phyloP scores from a whole-genome alignment of 805 yeast genomes.

The Clavispora vitiphila region DNA sequence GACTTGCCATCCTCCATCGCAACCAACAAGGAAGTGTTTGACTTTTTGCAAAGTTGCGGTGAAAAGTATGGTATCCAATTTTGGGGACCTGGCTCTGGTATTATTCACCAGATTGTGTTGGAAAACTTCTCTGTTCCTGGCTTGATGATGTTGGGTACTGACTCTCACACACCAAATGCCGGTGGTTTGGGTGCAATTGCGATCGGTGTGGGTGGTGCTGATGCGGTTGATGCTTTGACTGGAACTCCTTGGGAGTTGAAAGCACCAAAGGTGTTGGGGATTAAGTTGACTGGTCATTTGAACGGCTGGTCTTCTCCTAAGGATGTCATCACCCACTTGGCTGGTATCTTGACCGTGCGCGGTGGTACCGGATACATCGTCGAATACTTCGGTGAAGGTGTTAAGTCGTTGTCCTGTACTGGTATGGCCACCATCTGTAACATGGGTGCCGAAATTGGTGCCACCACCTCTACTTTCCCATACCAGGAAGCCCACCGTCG shows the following conservation, averaged over 20 bases:
- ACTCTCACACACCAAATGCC: constrained; percentile 98
- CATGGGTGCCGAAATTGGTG: constrained; percentile 99
- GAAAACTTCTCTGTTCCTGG: constrained; percentile 98
- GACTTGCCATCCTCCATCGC: constrained; percentile 80
- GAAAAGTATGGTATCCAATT: constrained; percentile 94
- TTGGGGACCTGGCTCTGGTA: constrained; percentile 99
- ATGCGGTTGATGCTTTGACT: constrained; percentile 96
- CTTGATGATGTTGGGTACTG: constrained; percentile 94
- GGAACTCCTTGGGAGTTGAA: constrained; percentile 98
- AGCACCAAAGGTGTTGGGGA: constrained; percentile 94
- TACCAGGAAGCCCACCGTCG: constrained; percentile 75
- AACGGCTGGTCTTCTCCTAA: constrained; percentile 96
- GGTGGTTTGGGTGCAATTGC: constrained; percentile 99
- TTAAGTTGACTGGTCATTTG: constrained; percentile 82
- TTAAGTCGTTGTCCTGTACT: constrained; percentile 80
- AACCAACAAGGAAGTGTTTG: constrained; percentile 91
- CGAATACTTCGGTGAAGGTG: constrained; percentile 97
- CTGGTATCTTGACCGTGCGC: constrained; percentile 89
- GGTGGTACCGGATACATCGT: constrained; percentile 98
- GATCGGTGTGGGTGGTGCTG: constrained; percentile 99
- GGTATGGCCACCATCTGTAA: constrained; percentile 99
- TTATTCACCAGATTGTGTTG: constrained; percentile 94
- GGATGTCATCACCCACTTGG: constrained; percentile 89
- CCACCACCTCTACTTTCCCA: constrained; percentile 97
- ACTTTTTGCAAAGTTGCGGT: constrained; percentile 88